A percentile compares a stretch with the other conserved stretches of the same genome.
phyloP scores from a whole-genome alignment of 116 monocot species.

The Phalaenopsis hybrid region DNA sequence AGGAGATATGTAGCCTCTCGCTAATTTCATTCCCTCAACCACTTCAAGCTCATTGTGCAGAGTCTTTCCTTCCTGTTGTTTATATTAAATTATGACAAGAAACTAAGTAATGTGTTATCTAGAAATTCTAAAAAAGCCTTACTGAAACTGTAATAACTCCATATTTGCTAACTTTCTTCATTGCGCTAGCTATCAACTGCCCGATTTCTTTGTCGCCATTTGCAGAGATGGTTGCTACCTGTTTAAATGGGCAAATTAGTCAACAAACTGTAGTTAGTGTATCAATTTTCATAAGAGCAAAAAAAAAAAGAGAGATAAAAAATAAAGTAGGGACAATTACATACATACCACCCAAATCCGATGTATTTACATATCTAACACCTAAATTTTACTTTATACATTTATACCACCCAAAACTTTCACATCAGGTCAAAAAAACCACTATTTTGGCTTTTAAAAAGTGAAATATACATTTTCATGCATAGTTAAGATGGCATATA shows the following conservation, averaged over 20 bases:
- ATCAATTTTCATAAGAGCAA: background rate
- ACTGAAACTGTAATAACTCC: conserved; percentile 75
- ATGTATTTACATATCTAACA: no score
- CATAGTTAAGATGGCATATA: no score
- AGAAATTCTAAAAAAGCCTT: conserved; percentile 18
- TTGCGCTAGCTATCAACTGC: conserved; percentile 75
- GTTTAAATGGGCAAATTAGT: background rate
- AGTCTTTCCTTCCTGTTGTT: conserved; percentile 74
- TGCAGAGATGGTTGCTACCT: conserved; percentile 95
- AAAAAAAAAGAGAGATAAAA: background rate
- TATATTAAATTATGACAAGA: conserved; percentile 1
- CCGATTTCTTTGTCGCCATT: conserved; percentile 81
- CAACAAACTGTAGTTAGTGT: background rate
- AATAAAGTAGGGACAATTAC: no score
- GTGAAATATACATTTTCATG: no score
- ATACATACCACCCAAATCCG: no score
- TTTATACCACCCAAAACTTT: no score
- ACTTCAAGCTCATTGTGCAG: conserved; percentile 69
- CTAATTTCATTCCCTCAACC: conserved; percentile 81
- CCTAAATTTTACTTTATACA: no score
- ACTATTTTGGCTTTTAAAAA: no score
- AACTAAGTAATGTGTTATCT: background rate
- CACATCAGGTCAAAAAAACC: no score
- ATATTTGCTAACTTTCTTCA: conserved; percentile 90
- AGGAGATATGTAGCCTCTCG: conserved; percentile 72